Percentiles rank a stretch among this genome's conserved stretches.
Evolutionary conservation across 2,329 filamentous ascomycete species (phyloP).

Genomic region (Aspergillus sp.): DNA sequence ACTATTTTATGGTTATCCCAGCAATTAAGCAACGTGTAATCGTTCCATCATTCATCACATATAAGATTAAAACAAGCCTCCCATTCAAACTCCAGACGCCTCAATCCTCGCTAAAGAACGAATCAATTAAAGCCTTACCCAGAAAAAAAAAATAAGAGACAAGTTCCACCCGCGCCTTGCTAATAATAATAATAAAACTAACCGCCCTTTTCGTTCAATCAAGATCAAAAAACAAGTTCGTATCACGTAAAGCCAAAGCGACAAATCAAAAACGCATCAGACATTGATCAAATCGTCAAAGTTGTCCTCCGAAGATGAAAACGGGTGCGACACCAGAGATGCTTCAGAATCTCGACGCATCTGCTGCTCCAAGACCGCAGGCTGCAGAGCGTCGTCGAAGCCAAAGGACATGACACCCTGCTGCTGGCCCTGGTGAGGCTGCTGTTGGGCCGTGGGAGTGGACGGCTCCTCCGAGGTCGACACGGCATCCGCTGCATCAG

Average conservation of each 20-base stretch:
- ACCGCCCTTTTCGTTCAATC: too few species aligned
- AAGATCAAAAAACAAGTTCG: too few species aligned
- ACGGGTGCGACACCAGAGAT: conserved; percentile 23
- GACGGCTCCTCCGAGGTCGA: conserved; percentile 9
- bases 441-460: conserved; percentile 4
- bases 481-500: conserved; percentile 7
- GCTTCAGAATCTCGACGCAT: conserved; percentile 24
- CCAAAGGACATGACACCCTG: conserved; percentile 21
- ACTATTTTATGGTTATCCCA: too few species aligned
- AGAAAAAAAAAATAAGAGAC: too few species aligned
- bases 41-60: too few species aligned
- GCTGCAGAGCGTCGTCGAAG: conserved; percentile 26
- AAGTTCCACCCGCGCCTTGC: too few species aligned
- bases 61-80: too few species aligned
- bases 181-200: too few species aligned
- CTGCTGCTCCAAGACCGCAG: conserved; percentile 19
- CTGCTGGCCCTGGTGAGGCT: not conserved
- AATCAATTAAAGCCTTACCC: too few species aligned
- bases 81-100: too few species aligned
- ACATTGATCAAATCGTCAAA: conserved; percentile 31
- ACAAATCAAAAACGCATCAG: conserved; percentile 5
- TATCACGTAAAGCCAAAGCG: not conserved
- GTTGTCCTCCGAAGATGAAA: conserved; percentile 22
- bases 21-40: too few species aligned
- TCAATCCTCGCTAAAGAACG: too few species aligned